Percentiles rank a stretch among this genome's conserved stretches.
These are phyloP conservation scores for Lactifluus hygrophoroides DNA, from an alignment of 768 basidiomycete genomes.

Conservation along the genomic window DNA sequence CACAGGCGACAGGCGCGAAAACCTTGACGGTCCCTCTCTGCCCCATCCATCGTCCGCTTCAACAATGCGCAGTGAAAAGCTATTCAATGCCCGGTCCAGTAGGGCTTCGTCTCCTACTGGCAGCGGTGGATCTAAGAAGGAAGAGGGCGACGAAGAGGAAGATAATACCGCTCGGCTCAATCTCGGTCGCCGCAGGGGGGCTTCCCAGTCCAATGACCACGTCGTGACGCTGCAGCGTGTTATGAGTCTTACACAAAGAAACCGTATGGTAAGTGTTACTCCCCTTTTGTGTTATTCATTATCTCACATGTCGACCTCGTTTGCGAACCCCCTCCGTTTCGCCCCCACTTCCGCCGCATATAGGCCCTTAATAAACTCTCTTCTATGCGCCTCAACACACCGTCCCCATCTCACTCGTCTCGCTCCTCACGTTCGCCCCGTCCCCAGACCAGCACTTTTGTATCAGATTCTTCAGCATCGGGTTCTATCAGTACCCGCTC, in stretches of 20 bases:
- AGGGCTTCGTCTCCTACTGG: constrained; percentile 23
- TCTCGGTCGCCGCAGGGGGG: constrained; percentile 26
- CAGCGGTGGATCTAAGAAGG: constrained; percentile 43
- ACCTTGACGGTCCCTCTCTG: constrained; percentile 30
- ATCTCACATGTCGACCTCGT: neutral
- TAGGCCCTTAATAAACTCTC: constrained; percentile 42
- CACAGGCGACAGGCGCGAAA: constrained; percentile 28
- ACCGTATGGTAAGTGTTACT: constrained; percentile 51
- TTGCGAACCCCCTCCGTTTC: neutral
- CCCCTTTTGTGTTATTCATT: constrained; percentile 1
- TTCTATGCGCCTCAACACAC: constrained; percentile 46
- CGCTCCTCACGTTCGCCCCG: constrained; percentile 32
- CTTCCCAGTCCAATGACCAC: constrained; percentile 41
- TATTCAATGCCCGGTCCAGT: constrained; percentile 21
- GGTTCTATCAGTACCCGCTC: constrained; percentile 26
- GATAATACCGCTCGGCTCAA: constrained; percentile 50
- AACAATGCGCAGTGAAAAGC: constrained; percentile 37
- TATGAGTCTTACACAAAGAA: constrained; percentile 60
- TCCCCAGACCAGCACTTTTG: constrained; percentile 18
- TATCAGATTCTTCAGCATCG: constrained; percentile 28
- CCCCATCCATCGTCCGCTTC: constrained; percentile 25
- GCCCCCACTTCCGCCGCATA: neutral
- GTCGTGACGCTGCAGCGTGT: constrained; percentile 55
- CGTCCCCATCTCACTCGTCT: constrained; percentile 36
- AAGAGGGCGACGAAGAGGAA: constrained; percentile 44